Conservation (phyloP, 768 basidiomycete genomes). For the Pleurotus tuber-regium region DNA sequence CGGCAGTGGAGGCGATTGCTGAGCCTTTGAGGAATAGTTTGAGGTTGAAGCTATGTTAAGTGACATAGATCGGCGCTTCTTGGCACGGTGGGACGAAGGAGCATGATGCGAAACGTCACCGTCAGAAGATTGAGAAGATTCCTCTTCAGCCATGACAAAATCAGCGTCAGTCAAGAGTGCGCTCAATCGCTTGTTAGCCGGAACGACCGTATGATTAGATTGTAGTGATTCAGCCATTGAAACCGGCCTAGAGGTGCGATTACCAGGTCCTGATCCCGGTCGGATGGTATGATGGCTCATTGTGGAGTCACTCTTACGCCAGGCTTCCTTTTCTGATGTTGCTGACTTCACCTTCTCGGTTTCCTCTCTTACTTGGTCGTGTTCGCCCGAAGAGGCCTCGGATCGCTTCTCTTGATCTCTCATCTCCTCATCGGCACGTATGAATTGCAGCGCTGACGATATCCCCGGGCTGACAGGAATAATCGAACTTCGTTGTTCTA, state of each 20-base stretch:
- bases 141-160: constrained; percentile 64
- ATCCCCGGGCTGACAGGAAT: constrained; percentile 58
- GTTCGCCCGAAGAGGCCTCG: background rate
- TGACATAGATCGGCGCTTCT: constrained; percentile 65
- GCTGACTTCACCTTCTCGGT: constrained; percentile 18
- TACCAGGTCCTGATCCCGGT: constrained; percentile 41
- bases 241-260: constrained; percentile 63
- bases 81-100: constrained; percentile 40
- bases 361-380: constrained; percentile 10
- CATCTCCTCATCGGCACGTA: constrained; percentile 38
- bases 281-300: constrained; percentile 73
- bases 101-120: constrained; percentile 30
- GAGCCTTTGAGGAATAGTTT: constrained; percentile 18
- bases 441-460: constrained; percentile 55
- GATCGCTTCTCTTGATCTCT: constrained; percentile 17
- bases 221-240: constrained; percentile 78
- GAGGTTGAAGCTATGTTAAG: constrained; percentile 43
- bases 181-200: constrained; percentile 63
- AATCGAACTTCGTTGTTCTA: constrained; percentile 46
- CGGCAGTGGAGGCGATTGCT: constrained; percentile 24
- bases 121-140: constrained; percentile 30
- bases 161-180: constrained; percentile 67
- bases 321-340: constrained; percentile 54
- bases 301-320: constrained; percentile 85
- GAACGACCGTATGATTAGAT: constrained; percentile 70